Base-by-base conservation (phyloP, 108 stramenopile species). In the Skeletonema potamos region DNA sequence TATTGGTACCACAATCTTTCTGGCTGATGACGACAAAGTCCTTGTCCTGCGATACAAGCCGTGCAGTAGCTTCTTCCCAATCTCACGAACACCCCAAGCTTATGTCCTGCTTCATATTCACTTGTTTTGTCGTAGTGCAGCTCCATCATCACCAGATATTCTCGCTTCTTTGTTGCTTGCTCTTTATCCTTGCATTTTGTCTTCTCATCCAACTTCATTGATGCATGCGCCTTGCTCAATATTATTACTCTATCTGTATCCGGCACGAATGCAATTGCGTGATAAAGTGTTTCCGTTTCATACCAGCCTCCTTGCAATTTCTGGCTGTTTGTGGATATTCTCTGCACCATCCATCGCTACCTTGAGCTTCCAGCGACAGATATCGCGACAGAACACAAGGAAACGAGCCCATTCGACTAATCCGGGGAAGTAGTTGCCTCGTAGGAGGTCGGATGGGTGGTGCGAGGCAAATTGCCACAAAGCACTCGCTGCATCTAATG, bases 341-440 rank as follows among this genome's bases (percentile, higher is more conserved):
- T 22, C 9, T 9, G 18, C 6, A 43, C 63, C 43, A 28, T 64
- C 63, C 63, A 64, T 39, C 22, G 26, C 26, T 6, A 46, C 4
- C 6, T 18, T 46, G 5, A 43, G 7, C 17, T 46, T 22, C 63
- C 63, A 64, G 6, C 46, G 4, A 41, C 63, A 64, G 29, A 64
- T 43, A 24, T 41, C 44, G 10, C 43, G 63, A 6, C 44, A 20
- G 26, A 46, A 27, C 24, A 46, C 46, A 4, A 64, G 43, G 4
- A 20, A 4, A n/a, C 46, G 36, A 26, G 39, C 4, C 18, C 36
- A 46, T 3, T 64, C 63, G 46, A 43, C 24, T 13, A 64, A 8
- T 15, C 43, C 63, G 7, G 63, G 63, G 36, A 46, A 43, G 26
- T 39, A 39, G 17, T 64, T 46, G 63, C 43, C 63, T 12, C 27